Base-by-base conservation (phyloP, 139 green algal species). In the Closterium sp. region DNA sequence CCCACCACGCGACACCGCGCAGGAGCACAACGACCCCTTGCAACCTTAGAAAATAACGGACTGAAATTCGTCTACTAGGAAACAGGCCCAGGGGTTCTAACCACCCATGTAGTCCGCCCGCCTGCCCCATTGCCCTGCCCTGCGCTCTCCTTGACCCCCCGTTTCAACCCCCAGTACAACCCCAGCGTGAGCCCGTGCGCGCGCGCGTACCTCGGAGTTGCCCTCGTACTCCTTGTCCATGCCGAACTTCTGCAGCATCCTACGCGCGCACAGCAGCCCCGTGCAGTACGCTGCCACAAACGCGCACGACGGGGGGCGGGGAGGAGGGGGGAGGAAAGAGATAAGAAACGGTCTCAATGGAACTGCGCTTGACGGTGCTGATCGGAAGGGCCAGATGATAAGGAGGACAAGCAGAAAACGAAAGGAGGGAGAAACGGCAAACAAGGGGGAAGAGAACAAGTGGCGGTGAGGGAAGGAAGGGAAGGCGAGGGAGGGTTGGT, bases 211-310 rank as follows among this genome's bases (percentile, higher is more conserved):
- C 55, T 95, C 94, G 30, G 85, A 92, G 89, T 95, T 91, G 84
- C 96, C 97, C 94, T 96, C 94, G 95, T 99, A 99, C 31, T 95
- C 95, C 38, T 98, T 96, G 90, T 95, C 98, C 89, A 99, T 94
- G 33, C 96, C 96, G 89, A 98, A 97, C 97, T 99, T 99, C 89
- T 96, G 96, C 36, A 99, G 96, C 88, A 97, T 92, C 87, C 98
- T 96, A 93, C 98, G 97, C 2, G 98, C 98, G 55, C 98, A 91
- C 94, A 99, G 97, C 92, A 99, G 96, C 84, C 98, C 98, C 2
- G 96, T 97, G 93, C 94, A 96, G 95, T 99, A 99, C 34, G 96
- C 81, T 86, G 93, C 91, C 43, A n/a, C n/a, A n/a, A n/a, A n/a
- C 43, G 9, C 43, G 43, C 43, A 12, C 55, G 7, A 76, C 10